phyloP scores from a whole-genome alignment of 768 basidiomycete genomes.

The Phallus indusiatus region DNA sequence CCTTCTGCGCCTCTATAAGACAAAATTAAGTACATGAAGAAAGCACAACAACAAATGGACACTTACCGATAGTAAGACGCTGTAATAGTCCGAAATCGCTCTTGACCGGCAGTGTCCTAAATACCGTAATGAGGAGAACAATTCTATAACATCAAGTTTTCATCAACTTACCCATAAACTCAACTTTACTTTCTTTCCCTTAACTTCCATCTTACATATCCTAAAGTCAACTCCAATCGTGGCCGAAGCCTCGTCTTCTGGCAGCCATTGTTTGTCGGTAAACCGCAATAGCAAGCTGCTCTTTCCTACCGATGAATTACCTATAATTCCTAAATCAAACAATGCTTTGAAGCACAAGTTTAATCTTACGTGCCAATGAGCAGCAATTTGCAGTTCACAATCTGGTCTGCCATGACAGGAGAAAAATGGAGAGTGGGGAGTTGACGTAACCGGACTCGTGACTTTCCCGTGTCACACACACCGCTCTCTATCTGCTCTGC shows the following conservation, averaged over 20 bases:
- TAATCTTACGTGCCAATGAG: slow-evolving; percentile 2
- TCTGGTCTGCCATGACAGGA: not conserved
- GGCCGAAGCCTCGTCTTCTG: slow-evolving; percentile 80
- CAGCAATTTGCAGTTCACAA: slow-evolving; percentile 11
- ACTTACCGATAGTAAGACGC: slow-evolving; percentile 80
- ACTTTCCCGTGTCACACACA: not conserved
- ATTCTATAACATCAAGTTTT: not conserved
- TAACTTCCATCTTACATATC: slow-evolving; percentile 72
- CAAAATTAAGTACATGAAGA: slow-evolving; percentile 19
- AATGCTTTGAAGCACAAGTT: not conserved
- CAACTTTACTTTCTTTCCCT: slow-evolving; percentile 79
- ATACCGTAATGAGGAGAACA: not conserved
- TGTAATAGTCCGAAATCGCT: slow-evolving; percentile 92
- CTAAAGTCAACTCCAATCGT: slow-evolving; percentile 83
- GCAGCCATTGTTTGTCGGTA: slow-evolving; percentile 92
- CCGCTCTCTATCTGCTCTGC: not conserved
- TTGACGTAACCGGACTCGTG: not conserved
- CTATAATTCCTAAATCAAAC: slow-evolving; percentile 17
- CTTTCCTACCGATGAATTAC: slow-evolving; percentile 88
- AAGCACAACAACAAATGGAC: slow-evolving; percentile 35
- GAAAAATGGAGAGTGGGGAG: not conserved
- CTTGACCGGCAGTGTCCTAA: slow-evolving; percentile 96
- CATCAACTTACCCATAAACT: slow-evolving; percentile 83
- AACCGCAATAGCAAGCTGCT: slow-evolving; percentile 88
- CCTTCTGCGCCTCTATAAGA: slow-evolving; percentile 54